Evolutionary conservation across 331 rosid species (phyloP), one percentile per base, ranked within the genome.

Genomic region (Malus hybrid): DNA sequence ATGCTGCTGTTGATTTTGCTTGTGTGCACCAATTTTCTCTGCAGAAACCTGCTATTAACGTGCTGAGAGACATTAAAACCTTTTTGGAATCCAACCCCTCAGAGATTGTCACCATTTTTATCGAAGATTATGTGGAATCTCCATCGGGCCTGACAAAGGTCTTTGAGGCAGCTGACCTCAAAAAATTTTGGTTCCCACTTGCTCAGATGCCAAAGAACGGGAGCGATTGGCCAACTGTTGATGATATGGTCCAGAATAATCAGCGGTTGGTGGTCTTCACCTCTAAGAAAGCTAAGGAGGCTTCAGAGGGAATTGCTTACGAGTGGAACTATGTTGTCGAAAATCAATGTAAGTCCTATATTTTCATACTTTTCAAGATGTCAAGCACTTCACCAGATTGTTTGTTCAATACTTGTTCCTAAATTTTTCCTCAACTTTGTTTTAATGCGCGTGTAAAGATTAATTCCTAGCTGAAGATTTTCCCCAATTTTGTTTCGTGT

Each of bases 111-210:
- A 93, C 98, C 39, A 90, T 93, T 76, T 73, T 93, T 79, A 91
- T 93, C 27, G 97, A 93, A 80, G 98, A 93, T 87, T 93, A 93
- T 27, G 98, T 93, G 29, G 66, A 80, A 11, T 75, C 98, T 67
- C 76, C 88, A 50, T 76, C 75, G 60, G 96, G 97, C 55, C 80
- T 93, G 78, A 85, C 85, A 12, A 93, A 91, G 73, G 83, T 91
- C 54, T 90, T 93, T 67, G 76, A 75, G 48, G 84, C 85, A 66
- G 87, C 98, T 48, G 96, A 90, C 22, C 81, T 91, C 0, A 75
- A 57, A 55, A 90, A 72, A 73, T 91, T 80, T 78, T 19, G 73
- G 89, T 84, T 93, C 78, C 97, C 97, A 0, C 9, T 90, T 33
- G 82, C 90, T 76, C 81, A 73, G 77, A 87, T 93, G 91, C 98